Evolutionary conservation across 345 rosid species (phyloP), one percentile per base, ranked within the genome.

Genomic region (Arabidopsis arenosa): DNA sequence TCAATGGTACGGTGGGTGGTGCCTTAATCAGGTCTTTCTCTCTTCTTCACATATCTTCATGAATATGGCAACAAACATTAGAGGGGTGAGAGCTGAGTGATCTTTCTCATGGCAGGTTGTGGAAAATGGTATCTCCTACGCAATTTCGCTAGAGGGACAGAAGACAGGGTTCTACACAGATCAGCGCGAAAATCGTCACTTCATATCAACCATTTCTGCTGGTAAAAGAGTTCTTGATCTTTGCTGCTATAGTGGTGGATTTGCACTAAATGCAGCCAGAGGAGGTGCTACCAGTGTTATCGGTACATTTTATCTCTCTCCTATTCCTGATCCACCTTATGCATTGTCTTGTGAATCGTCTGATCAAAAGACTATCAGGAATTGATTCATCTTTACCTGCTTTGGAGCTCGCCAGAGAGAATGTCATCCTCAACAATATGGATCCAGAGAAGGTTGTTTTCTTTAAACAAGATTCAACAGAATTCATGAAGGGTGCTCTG

Each of bases 151-250:
- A 52, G 83, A 84, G 70, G 97, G 97, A 33, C 93, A 94, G 73
- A 92, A 94, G 83, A 94, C 95, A 62, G 95, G 97, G 74, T 90
- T 92, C 87, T 92, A 90, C 79, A 90, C 95, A 47, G 97, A 92
- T 83, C 92, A 92, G 67, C 92, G 95, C 15, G 96, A 88, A 75
- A 90, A 80, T 49, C 84, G 93, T 41, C 84, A 79, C 68, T 90
- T 90, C 82, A 73, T 92, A 63, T 89, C 97, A 52, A 76, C 87
- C 39, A 81, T 92, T 70, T 90, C 92, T 40, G 66, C 80, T 41
- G 93, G 92, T 40, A 84, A 64, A 83, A 89, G 64, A 73, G 96
- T 94, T 76, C 93, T 90, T 69, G 96, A 94, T 75, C 78, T 92
- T 41, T 94, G 97, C 82, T 94, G 96, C 85, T 92, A 94, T 70